Conservation (phyloP, 805 yeast genomes). For the Yarrowia keelungensis region DNA sequence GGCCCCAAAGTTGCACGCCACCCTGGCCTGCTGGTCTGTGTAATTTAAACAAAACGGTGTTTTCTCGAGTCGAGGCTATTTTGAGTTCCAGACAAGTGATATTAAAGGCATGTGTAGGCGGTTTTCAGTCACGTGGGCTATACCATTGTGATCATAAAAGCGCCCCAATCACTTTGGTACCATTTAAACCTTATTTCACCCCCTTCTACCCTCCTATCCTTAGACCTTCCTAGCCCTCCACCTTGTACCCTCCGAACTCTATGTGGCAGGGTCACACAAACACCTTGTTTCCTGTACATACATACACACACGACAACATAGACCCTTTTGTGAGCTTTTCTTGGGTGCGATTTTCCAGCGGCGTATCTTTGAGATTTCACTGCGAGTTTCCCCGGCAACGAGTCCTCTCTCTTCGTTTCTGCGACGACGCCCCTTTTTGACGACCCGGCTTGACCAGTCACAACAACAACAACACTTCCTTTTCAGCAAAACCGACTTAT, state of each 20-base stretch:
- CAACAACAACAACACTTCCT: background rate
- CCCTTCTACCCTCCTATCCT: background rate
- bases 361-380: constrained; percentile 1
- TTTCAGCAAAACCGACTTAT: background rate
- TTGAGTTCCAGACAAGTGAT: background rate
- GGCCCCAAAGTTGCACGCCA: background rate
- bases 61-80: background rate
- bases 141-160: background rate
- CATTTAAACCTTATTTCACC: background rate
- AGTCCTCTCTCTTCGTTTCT: background rate
- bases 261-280: constrained; percentile 28
- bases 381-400: constrained; percentile 24
- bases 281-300: constrained; percentile 30
- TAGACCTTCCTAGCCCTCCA: background rate
- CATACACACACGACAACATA: constrained; percentile 34
- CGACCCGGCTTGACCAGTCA: background rate
- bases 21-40: background rate
- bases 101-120: background rate
- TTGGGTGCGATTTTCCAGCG: constrained; percentile 2
- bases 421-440: background rate
- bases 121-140: background rate
- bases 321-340: constrained; percentile 1
- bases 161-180: background rate
- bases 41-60: constrained; percentile 1
- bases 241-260: constrained; percentile 8